A percentile compares a stretch with the other conserved stretches of the same genome.
These are phyloP conservation scores for Brassica incana DNA, from an alignment of 345 rosid species.

Conservation along the genomic window DNA sequence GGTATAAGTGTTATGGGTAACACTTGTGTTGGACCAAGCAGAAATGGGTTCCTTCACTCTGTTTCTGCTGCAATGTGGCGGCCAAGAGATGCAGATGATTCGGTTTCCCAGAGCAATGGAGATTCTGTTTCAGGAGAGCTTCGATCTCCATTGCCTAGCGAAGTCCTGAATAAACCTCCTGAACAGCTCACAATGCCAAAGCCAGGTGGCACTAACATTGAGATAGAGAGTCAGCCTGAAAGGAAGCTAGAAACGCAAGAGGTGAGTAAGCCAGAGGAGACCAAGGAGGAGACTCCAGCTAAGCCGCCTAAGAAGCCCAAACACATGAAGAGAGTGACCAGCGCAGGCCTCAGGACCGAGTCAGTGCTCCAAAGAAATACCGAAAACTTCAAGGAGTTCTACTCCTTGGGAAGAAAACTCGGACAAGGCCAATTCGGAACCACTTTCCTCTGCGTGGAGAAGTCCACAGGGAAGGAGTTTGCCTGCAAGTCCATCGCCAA, in stretches of 20 bases:
- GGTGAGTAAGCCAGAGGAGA: slow-evolving; percentile 37
- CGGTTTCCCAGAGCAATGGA: slow-evolving; percentile 47
- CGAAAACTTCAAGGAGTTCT: slow-evolving; percentile 70
- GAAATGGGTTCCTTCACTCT: slow-evolving; percentile 66
- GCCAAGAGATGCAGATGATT: slow-evolving; percentile 37
- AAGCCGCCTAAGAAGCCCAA: slow-evolving; percentile 58
- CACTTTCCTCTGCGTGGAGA: slow-evolving; percentile 71
- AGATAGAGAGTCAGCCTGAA: slow-evolving; percentile 17
- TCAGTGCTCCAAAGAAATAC: slow-evolving; percentile 76
- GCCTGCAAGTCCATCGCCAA: slow-evolving; percentile 92
- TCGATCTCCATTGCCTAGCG: slow-evolving; percentile 39
- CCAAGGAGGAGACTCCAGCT: slow-evolving; percentile 22
- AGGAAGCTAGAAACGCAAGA: background rate
- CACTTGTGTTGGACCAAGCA: slow-evolving; percentile 79
- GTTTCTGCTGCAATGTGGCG: slow-evolving; percentile 85
- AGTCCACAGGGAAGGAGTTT: slow-evolving; percentile 60
- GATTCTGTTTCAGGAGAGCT: slow-evolving; percentile 43
- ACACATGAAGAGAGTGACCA: slow-evolving; percentile 63
- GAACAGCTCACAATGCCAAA: slow-evolving; percentile 58
- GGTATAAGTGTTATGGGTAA: slow-evolving; percentile 58
- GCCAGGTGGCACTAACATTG: slow-evolving; percentile 28
- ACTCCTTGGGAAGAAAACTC: slow-evolving; percentile 68
- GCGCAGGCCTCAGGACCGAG: slow-evolving; percentile 70
- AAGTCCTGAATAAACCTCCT: slow-evolving; percentile 67
- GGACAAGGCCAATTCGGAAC: slow-evolving; percentile 96